Evolutionary conservation across 768 basidiomycete species (phyloP).

Genomic region (Lanmaoa pseudosensibilis): DNA sequence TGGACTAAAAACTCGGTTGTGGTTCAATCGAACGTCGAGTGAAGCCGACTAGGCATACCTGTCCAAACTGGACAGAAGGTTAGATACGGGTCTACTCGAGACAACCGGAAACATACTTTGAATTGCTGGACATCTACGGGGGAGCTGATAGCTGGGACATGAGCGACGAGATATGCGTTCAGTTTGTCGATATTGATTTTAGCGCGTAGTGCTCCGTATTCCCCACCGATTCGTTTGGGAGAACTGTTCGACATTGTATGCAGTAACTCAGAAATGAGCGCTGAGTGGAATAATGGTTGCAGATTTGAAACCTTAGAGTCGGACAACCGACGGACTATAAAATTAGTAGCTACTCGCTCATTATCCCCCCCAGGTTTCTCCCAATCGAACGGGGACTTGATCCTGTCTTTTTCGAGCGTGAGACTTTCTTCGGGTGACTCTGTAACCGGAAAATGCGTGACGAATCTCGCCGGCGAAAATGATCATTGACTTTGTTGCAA

Average conservation of each 20-base stretch:
- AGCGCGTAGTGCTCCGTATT: constrained; percentile 73
- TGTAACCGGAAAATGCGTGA: neutral
- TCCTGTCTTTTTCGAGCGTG: too few species aligned
- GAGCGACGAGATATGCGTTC: constrained; percentile 60
- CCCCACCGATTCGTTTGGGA: constrained; percentile 62
- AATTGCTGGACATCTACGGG: constrained; percentile 90
- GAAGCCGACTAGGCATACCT: constrained; percentile 49
- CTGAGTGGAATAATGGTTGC: too few species aligned
- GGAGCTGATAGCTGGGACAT: constrained; percentile 53
- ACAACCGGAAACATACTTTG: constrained; percentile 54
- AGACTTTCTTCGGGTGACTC: too few species aligned
- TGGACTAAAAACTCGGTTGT: constrained; percentile 57
- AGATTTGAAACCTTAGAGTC: too few species aligned
- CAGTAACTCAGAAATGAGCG: neutral
- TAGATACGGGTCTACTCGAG: neutral
- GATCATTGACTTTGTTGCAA: neutral
- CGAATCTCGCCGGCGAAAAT: neutral
- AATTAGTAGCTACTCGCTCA: too few species aligned
- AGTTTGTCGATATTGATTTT: constrained; percentile 63
- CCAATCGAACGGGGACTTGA: too few species aligned
- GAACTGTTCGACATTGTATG: constrained; percentile 22
- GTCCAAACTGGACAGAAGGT: constrained; percentile 66
- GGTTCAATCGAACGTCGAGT: constrained; percentile 1
- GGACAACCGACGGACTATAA: too few species aligned
- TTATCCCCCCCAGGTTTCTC: too few species aligned